Evolutionary conservation across 805 yeast species (phyloP).

Genomic region (Pachysolen tannophilus): DNA sequence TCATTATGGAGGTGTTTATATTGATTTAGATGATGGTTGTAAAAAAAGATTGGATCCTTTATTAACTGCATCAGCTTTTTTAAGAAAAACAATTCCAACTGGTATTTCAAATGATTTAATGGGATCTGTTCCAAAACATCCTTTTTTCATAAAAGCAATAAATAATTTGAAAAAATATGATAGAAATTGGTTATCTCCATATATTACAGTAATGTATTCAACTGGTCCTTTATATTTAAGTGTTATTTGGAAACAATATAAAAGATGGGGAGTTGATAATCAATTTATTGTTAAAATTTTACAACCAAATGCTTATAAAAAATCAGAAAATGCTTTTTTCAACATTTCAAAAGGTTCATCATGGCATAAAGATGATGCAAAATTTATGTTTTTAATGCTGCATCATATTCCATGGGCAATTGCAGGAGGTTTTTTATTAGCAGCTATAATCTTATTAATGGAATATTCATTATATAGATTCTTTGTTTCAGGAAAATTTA

Average conservation of each 20-base stretch:
- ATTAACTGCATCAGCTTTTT: constrained; percentile 76
- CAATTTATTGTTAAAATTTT: constrained; percentile 61
- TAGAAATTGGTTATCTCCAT: constrained; percentile 77
- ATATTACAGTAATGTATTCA: constrained; percentile 85
- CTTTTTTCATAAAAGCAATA: constrained; percentile 68
- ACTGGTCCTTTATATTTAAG: constrained; percentile 89
- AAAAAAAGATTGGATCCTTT: constrained; percentile 72
- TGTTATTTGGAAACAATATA: constrained; percentile 81
- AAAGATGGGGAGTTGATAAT: constrained; percentile 68
- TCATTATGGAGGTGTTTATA: constrained; percentile 85
- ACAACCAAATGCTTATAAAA: constrained; percentile 66
- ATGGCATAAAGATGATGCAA: constrained; percentile 89
- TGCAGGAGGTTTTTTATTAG: constrained; percentile 58
- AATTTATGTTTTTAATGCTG: constrained; percentile 64
- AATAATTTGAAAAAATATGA: constrained; percentile 57
- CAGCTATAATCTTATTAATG: constrained; percentile 33
- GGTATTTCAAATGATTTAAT: constrained; percentile 91
- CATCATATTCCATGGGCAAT: constrained; percentile 69
- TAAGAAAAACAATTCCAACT: constrained; percentile 80
- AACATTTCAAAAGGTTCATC: constrained; percentile 76
- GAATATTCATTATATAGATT: constrained; percentile 39
- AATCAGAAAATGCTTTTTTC: constrained; percentile 56
- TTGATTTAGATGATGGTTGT: constrained; percentile 89
- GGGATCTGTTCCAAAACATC: constrained; percentile 85
- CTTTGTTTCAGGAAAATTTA: constrained; percentile 13